Evolutionary conservation across 192 early-diverging fungal genomes (phyloP).

Genomic region (Coemansia sp.): DNA sequence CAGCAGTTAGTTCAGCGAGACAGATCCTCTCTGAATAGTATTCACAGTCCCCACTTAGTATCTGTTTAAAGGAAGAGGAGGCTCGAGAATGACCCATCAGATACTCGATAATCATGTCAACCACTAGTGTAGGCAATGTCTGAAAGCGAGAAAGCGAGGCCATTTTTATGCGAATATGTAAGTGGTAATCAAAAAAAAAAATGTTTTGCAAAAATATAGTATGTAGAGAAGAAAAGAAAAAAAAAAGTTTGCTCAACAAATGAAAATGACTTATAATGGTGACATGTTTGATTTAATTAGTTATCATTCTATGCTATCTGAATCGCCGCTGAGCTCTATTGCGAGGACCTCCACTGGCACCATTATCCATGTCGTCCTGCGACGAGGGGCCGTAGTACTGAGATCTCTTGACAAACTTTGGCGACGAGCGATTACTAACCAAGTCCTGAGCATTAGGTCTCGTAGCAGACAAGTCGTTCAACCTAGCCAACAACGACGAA

Average conservation of each 20-base stretch:
- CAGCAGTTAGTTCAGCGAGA: neutral
- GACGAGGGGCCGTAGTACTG: constrained; percentile 31
- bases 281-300: neutral
- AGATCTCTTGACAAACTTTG: constrained; percentile 51
- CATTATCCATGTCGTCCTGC: constrained; percentile 9
- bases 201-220: neutral
- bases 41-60: neutral
- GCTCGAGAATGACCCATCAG: neutral
- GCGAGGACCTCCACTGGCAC: neutral
- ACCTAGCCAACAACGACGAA: constrained; percentile 31
- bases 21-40: neutral
- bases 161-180: neutral
- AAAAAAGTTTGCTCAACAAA: neutral
- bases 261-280: neutral
- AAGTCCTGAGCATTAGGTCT: constrained; percentile 38
- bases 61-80: neutral
- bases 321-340: constrained; percentile 15
- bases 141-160: neutral
- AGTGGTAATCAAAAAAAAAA: neutral
- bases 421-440: constrained; percentile 44
- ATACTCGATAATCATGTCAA: neutral
- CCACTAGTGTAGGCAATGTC: neutral
- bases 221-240: neutral
- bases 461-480: constrained; percentile 21
- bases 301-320: neutral